phyloP scores from a whole-genome alignment of 129 eudicot genomes.

The Artemisia tridentata region DNA sequence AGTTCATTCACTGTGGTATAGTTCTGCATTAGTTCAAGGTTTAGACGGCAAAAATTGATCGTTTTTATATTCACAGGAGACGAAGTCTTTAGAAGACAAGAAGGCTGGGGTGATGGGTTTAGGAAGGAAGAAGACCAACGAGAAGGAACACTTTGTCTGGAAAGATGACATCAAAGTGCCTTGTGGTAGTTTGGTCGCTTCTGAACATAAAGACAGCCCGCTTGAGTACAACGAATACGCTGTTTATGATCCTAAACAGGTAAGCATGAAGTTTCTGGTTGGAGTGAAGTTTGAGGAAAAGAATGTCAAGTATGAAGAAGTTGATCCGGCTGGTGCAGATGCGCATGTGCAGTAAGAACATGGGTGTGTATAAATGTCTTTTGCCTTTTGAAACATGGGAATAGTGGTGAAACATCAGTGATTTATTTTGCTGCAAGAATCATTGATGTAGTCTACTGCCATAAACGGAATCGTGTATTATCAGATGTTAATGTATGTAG shows the following conservation, averaged over 20 bases:
- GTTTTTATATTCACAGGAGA: constrained; percentile 32
- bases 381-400: background rate
- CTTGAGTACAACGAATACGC: constrained; percentile 93
- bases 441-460: background rate
- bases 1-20: too few species aligned
- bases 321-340: constrained; percentile 27
- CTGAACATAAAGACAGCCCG: constrained; percentile 62
- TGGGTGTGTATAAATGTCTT: background rate
- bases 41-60: too few species aligned
- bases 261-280: constrained; percentile 78
- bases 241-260: constrained; percentile 81
- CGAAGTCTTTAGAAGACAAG: constrained; percentile 54
- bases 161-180: constrained; percentile 85
- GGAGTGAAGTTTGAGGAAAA: constrained; percentile 78
- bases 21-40: background rate
- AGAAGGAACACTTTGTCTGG: constrained; percentile 82
- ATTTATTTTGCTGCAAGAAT: constrained; percentile 33
- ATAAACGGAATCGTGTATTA: background rate
- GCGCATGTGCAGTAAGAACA: constrained; percentile 12
- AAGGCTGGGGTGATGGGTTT: constrained; percentile 65
- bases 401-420: background rate
- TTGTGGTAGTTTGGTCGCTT: constrained; percentile 60
- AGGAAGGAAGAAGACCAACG: constrained; percentile 82
- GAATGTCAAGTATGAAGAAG: constrained; percentile 53
- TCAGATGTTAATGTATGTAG: constrained; percentile 24